Evolutionary conservation across 768 basidiomycete genomes (phyloP).

Genomic region (Amanita exitialis): DNA sequence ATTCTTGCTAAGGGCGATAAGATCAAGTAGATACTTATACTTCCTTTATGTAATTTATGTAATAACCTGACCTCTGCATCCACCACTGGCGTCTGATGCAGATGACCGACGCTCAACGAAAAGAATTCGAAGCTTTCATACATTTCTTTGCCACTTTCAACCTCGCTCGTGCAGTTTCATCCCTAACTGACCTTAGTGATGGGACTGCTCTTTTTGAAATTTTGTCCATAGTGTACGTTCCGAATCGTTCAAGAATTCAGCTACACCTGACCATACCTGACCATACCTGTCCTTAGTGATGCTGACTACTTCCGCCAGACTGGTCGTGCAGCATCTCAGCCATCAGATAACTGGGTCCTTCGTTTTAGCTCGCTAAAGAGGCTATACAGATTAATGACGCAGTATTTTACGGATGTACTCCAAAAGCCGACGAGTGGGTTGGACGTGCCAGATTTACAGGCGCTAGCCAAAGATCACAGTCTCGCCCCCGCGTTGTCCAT

Average conservation of each 20-base stretch:
- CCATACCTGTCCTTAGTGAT: slow-evolving; percentile 52
- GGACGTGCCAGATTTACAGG: slow-evolving; percentile 83
- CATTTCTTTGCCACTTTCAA: slow-evolving; percentile 71
- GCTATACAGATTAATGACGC: slow-evolving; percentile 80
- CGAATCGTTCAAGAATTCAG: background rate
- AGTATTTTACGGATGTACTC: slow-evolving; percentile 78
- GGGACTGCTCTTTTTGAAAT: slow-evolving; percentile 70
- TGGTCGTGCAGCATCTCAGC: slow-evolving; percentile 45
- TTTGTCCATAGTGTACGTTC: slow-evolving; percentile 62
- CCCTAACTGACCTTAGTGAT: slow-evolving; percentile 68
- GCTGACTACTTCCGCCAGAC: slow-evolving; percentile 65
- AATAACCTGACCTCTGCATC: no score
- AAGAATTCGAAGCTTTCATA: slow-evolving; percentile 75
- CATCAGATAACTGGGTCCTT: slow-evolving; percentile 83
- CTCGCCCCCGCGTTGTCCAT: slow-evolving; percentile 57
- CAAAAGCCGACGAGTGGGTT: slow-evolving; percentile 69
- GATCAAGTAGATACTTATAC: background rate
- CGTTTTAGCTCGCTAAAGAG: slow-evolving; percentile 78
- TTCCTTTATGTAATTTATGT: slow-evolving; percentile 1
- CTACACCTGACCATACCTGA: background rate
- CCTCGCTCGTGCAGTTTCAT: slow-evolving; percentile 51
- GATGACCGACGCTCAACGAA: slow-evolving; percentile 31
- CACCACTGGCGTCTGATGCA: slow-evolving; percentile 13
- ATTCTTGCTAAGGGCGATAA: slow-evolving; percentile 31
- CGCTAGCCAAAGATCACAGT: slow-evolving; percentile 70